phyloP scores from a whole-genome alignment of 176 grass and related monocot species.

The Zizania latifolia region DNA sequence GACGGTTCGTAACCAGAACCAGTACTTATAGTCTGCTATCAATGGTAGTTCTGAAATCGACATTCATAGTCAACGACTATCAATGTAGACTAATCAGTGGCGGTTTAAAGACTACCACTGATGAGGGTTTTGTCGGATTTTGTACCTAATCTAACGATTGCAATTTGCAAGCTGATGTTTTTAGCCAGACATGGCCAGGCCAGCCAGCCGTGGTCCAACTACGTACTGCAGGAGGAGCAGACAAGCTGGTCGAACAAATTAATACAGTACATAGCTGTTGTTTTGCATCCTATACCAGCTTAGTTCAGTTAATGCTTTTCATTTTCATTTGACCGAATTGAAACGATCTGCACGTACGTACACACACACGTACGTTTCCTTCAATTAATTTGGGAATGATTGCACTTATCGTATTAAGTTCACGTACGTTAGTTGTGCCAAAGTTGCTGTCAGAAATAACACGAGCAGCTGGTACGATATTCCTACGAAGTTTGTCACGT shows the following conservation, averaged over 20 bases:
- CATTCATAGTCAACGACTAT: too few species aligned
- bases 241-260: not conserved
- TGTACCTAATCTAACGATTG: too few species aligned
- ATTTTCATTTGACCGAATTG: not conserved
- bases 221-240: not conserved
- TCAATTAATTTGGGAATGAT: not conserved
- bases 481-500: not conserved
- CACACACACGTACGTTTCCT: not conserved
- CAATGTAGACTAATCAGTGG: too few species aligned
- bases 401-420: not conserved
- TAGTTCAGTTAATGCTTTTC: not conserved
- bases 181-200: not conserved
- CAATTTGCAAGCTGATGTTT: not conserved
- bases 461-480: not conserved
- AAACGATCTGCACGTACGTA: not conserved
- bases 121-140: too few species aligned
- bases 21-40: too few species aligned
- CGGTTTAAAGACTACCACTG: too few species aligned
- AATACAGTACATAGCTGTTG: not conserved
- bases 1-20: too few species aligned
- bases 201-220: not conserved
- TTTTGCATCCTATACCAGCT: not conserved
- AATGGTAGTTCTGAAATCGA: too few species aligned
- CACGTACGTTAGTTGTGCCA: not conserved
- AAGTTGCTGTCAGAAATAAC: not conserved